Evolutionary conservation across 2,329 filamentous ascomycete genomes (phyloP).

Genomic region (Cadophora sp.): DNA sequence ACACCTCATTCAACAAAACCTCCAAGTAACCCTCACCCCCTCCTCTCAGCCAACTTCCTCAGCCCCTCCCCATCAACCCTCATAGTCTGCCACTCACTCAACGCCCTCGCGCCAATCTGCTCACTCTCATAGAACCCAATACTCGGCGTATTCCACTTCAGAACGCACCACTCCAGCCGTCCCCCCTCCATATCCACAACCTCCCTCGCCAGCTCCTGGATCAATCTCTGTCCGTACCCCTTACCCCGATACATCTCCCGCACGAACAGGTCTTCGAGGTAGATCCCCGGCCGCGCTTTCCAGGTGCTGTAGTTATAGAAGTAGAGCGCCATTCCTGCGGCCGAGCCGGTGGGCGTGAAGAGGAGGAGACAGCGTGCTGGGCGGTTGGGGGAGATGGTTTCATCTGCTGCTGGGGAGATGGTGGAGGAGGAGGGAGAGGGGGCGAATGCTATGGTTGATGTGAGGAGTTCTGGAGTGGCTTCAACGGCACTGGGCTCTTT

Average conservation of each 20-base stretch:
- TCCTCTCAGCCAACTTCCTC: slow-evolving; percentile 57
- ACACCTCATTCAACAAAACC: neutral
- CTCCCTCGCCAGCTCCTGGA: slow-evolving; percentile 81
- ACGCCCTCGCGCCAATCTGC: slow-evolving; percentile 66
- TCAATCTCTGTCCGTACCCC: slow-evolving; percentile 80
- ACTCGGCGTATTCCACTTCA: slow-evolving; percentile 93
- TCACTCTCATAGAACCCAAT: slow-evolving; percentile 83
- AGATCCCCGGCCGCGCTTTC: slow-evolving; percentile 86
- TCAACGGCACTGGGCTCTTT: slow-evolving; percentile 72
- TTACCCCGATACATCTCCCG: slow-evolving; percentile 70
- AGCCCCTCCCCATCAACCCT: slow-evolving; percentile 73
- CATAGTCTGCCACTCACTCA: slow-evolving; percentile 78
- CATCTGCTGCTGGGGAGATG: slow-evolving; percentile 50
- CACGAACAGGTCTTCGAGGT: slow-evolving; percentile 94
- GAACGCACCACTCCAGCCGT: slow-evolving; percentile 86
- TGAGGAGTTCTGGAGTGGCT: slow-evolving; percentile 77
- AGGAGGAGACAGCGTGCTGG: slow-evolving; percentile 81
- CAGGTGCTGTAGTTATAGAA: slow-evolving; percentile 98
- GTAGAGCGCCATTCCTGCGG: slow-evolving; percentile 83
- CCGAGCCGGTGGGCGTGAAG: slow-evolving; percentile 53
- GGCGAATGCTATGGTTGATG: slow-evolving; percentile 80
- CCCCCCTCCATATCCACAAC: slow-evolving; percentile 74
- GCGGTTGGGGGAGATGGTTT: slow-evolving; percentile 59
- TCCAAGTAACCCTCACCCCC: slow-evolving; percentile 14
- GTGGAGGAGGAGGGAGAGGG: slow-evolving; percentile 51